Percentiles rank a stretch among this genome's conserved stretches.
These are phyloP conservation scores for Orbilia oligospora DNA, from an alignment of 2,329 filamentous ascomycete species.

Conservation along the genomic window DNA sequence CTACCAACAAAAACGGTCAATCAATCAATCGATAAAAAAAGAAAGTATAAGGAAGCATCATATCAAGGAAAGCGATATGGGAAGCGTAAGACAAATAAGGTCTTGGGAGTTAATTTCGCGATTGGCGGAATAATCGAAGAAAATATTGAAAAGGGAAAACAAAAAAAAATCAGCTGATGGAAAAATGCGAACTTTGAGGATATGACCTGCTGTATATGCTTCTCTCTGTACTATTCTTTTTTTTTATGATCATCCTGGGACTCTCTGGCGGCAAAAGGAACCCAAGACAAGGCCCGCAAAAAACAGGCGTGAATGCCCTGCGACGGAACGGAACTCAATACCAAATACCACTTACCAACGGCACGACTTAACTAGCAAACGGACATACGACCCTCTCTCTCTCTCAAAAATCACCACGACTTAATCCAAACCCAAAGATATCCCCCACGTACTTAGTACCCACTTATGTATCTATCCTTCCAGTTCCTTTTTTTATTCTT, in stretches of 20 bases:
- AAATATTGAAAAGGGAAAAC: neutral
- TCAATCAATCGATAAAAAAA: constrained; percentile 16
- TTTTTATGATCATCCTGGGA: constrained; percentile 6
- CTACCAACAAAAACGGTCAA: neutral
- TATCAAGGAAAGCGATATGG: neutral
- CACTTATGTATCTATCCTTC: neutral
- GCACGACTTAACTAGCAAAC: neutral
- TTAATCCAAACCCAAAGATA: constrained; percentile 5
- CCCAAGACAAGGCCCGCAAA: neutral
- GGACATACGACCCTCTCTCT: neutral
- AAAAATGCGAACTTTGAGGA: neutral
- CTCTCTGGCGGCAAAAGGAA: constrained; percentile 13
- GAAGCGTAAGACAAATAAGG: neutral
- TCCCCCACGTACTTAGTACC: constrained; percentile 27
- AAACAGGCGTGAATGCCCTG: neutral
- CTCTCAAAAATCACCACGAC: constrained; percentile 7
- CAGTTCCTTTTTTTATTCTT: neutral
- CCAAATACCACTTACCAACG: neutral
- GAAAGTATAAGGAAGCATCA: constrained; percentile 6
- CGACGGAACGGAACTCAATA: neutral
- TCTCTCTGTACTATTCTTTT: neutral
- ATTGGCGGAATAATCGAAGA: neutral
- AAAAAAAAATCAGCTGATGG: neutral
- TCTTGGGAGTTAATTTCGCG: neutral
- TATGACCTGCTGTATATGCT: neutral